Evolutionary conservation across 768 basidiomycete genomes (phyloP).

Genomic region (Tricholoma terreum): DNA sequence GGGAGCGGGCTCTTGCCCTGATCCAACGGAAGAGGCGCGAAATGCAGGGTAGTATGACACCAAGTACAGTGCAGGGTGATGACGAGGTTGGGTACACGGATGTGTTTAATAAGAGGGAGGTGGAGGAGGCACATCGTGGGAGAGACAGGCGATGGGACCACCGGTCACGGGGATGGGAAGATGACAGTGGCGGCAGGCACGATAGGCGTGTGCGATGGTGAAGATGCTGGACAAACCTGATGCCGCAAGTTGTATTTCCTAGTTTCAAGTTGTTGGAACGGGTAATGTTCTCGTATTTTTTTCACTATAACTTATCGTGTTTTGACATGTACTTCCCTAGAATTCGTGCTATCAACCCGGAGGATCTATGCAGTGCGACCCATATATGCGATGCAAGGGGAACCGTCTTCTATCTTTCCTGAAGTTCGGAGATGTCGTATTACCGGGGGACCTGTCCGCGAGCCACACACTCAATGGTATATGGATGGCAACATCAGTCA

Average conservation of each 20-base stretch:
- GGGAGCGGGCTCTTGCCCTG: conserved; percentile 70
- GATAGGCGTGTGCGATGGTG: neutral
- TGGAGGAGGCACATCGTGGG: conserved; percentile 66
- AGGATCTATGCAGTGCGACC: too few relatives aligned
- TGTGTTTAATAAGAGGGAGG: conserved; percentile 65
- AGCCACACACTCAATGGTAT: too few relatives aligned
- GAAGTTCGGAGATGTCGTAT: too few relatives aligned
- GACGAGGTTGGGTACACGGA: conserved; percentile 56
- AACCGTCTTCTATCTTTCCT: too few relatives aligned
- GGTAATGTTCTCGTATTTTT: too few relatives aligned
- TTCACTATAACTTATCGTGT: too few relatives aligned
- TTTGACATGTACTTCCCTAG: too few relatives aligned
- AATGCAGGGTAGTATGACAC: conserved; percentile 62
- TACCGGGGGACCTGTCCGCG: too few relatives aligned
- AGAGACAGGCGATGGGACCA: conserved; percentile 35
- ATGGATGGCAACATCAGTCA: too few relatives aligned
- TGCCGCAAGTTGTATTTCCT: neutral
- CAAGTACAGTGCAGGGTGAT: conserved; percentile 60
- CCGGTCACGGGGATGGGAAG: conserved; percentile 11
- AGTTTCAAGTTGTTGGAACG: neutral
- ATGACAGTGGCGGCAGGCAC: conserved; percentile 5
- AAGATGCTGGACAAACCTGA: neutral
- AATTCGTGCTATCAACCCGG: too few relatives aligned
- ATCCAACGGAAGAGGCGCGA: conserved; percentile 66
- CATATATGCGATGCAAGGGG: too few relatives aligned